Percentiles rank a stretch among this genome's conserved stretches.
Conservation (phyloP, 139 green algal species). For the Chlorella sp. region DNA sequence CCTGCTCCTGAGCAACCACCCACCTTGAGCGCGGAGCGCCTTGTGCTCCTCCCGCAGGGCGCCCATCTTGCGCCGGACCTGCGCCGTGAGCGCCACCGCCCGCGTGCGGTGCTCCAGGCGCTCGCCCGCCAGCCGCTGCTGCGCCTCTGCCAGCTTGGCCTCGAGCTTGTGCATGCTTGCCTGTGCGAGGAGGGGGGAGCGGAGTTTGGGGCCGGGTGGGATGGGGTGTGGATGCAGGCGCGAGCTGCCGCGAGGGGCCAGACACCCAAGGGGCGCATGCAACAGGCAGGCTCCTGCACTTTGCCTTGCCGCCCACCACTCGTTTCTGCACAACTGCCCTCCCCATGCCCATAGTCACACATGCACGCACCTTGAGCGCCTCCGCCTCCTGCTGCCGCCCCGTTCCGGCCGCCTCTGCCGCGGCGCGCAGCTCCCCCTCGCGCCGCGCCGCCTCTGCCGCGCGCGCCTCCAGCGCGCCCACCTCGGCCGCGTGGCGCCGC, state of each 20-base stretch:
- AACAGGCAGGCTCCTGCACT: neutral
- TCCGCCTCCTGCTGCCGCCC: conserved; percentile 19
- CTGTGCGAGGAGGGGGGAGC: neutral
- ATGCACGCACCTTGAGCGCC: conserved; percentile 4
- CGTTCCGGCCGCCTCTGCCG: neutral
- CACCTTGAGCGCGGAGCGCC: neutral
- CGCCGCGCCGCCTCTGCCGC: conserved; percentile 17
- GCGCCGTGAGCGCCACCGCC: neutral
- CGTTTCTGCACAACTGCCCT: neutral
- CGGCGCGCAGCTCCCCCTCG: conserved; percentile 3
- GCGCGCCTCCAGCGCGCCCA: conserved; percentile 13
- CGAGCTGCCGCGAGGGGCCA: neutral
- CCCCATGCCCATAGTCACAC: neutral
- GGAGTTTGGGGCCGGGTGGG: neutral
- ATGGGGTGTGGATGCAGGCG: neutral
- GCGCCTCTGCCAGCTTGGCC: conserved; percentile 2
- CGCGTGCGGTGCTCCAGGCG: neutral
- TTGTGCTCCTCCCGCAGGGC: neutral
- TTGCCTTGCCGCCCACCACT: neutral
- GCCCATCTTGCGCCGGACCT: neutral
- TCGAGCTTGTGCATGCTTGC: conserved; percentile 6
- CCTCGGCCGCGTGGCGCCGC: conserved; percentile 6
- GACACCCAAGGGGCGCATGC: no score
- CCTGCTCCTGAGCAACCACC: neutral
- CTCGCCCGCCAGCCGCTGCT: neutral